Evolutionary conservation across 129 eudicot genomes (phyloP).

Genomic region (Dittrichia graveolens): DNA sequence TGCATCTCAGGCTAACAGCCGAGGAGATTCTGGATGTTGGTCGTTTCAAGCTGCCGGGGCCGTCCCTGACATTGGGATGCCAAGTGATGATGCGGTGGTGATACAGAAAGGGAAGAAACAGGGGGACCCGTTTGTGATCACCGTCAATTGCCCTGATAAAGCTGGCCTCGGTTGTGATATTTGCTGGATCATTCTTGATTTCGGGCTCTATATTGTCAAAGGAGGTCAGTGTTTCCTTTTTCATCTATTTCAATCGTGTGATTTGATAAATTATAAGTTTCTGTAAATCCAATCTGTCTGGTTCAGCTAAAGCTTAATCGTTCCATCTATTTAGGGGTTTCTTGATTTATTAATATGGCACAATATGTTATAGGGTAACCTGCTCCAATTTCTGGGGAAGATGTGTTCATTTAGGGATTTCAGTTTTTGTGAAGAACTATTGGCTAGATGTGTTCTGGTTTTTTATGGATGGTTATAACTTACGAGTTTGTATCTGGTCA

Average conservation of each 20-base stretch:
- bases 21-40: constrained; percentile 38
- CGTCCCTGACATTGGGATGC: constrained; percentile 42
- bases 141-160: constrained; percentile 84
- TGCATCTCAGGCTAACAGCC: constrained; percentile 2
- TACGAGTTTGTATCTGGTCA: background rate
- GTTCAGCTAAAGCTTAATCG: background rate
- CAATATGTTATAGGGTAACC: background rate
- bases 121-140: constrained; percentile 70
- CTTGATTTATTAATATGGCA: background rate
- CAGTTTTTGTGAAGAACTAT: no score
- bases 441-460: no score
- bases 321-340: background rate
- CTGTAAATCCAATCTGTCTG: background rate
- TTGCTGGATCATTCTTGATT: constrained; percentile 78
- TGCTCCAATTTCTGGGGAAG: background rate
- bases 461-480: background rate
- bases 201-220: constrained; percentile 62
- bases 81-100: constrained; percentile 66
- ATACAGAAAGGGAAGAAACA: constrained; percentile 73
- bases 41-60: constrained; percentile 42
- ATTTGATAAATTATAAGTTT: background rate
- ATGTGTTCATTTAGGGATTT: no score
- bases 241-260: background rate
- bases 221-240: constrained; percentile 49
- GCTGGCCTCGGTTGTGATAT: constrained; percentile 78